Evolutionary conservation across 1,284 basidiomycete species (phyloP), one percentile per base, ranked within the genome.

Genomic region (Ganoderma sinense): DNA sequence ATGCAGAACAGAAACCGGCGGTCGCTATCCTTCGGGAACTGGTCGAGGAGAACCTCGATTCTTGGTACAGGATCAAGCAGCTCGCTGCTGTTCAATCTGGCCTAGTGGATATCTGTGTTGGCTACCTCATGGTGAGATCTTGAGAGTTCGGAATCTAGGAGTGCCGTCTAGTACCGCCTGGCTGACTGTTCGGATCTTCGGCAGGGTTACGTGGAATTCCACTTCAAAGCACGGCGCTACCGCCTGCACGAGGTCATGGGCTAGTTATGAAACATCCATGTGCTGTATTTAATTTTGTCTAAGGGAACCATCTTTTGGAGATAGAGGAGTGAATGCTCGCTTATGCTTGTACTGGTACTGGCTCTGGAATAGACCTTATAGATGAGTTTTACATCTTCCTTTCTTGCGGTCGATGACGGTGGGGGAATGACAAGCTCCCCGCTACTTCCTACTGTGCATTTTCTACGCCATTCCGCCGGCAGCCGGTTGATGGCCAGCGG

Each of bases 151-250:
- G 69, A 41, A 31, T 36, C 18, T 62, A 65, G 40, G 68, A 67
- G 8, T 39, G 62, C 29, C 20, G 43, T 20, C 43, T 2, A 11
- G 8, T 29, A 16, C 10, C 23, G n/a, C 11, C 29, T 29, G 23
- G 62, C 11, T 51, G 31, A 64, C 23, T 8, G 5, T 14, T 39
- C 39, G 7, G 18, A 1, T 18, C 3, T 10, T 62, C n/a, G 13
- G 20, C 61, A 73, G 72, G 58, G 66, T 26, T 69, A 64, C 39
- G 43, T 73, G 2, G 69, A 73, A 62, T 73, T 73, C 43, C 68
- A 69, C 14, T 55, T 71, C 31, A 71, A 69, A 39, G 67, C 72
- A 5, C 69, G 65, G 13, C 72, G 72, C 1, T 73, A 73, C 40
- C 72, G 69, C 16, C 66, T 73, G 1, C 33, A 33, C 7, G 72